These are phyloP conservation scores for Plasmopara viticola DNA, from an alignment of 352 stramenopile genomes.

Conservation along the genomic window DNA sequence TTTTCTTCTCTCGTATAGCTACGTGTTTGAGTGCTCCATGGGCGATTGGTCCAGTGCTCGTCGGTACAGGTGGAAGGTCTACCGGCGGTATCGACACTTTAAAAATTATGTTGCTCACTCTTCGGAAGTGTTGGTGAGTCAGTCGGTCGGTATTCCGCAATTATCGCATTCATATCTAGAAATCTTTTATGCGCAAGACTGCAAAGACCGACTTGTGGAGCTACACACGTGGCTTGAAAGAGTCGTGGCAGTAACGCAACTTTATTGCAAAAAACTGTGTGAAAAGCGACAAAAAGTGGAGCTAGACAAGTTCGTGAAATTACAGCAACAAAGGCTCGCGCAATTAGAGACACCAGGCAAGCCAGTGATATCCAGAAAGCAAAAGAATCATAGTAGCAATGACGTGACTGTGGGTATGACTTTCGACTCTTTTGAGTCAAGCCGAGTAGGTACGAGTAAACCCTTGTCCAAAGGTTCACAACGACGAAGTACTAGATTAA, in stretches of 20 bases:
- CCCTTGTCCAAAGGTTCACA: no score
- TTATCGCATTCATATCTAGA: constrained; percentile 78
- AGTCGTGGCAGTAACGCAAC: constrained; percentile 66
- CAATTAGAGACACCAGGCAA: no score
- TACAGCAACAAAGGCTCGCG: background rate
- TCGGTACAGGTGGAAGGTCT: constrained; percentile 7
- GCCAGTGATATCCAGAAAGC: no score
- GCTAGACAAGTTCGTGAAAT: background rate
- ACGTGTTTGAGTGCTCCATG: no score
- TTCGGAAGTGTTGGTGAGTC: constrained; percentile 40
- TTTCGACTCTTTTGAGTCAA: no score
- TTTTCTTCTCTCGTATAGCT: no score
- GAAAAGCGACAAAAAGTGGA: background rate
- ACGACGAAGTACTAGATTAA: no score
- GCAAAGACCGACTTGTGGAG: constrained; percentile 69
- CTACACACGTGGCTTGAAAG: constrained; percentile 59
- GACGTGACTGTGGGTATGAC: background rate
- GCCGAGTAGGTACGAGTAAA: no score
- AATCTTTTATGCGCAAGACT: constrained; percentile 73
- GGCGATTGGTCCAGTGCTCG: no score
- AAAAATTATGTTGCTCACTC: constrained; percentile 66
- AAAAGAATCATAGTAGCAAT: background rate
- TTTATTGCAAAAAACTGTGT: no score
- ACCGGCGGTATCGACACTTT: constrained; percentile 76
- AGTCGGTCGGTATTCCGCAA: constrained; percentile 39